Evolutionary conservation across 1,284 basidiomycete species (phyloP).

Genomic region (Pseudomicrostroma phylloplanum): DNA sequence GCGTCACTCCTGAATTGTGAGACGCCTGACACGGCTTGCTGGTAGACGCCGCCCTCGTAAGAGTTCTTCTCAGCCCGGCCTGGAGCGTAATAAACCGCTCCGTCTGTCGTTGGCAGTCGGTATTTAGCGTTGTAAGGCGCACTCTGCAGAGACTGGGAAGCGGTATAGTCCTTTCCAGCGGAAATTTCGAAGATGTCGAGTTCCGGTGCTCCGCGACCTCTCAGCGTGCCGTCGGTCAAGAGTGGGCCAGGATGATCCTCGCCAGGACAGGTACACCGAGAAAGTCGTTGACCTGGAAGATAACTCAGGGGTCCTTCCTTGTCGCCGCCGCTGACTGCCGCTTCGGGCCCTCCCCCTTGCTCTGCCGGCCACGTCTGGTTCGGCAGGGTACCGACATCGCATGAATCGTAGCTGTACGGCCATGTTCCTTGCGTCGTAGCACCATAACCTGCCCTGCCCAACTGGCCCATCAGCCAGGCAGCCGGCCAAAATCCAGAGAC

Average conservation of each 20-base stretch:
- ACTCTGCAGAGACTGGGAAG: no score
- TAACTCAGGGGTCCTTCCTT: constrained; percentile 23
- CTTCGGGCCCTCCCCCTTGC: constrained; percentile 34
- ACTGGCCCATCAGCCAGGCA: constrained; percentile 50
- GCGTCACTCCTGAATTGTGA: constrained; percentile 32
- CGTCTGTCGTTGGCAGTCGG: no score
- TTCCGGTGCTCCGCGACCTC: constrained; percentile 68
- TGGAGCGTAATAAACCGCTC: no score
- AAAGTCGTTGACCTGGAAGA: constrained; percentile 42
- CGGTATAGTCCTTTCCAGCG: no score
- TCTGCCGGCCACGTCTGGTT: constrained; percentile 30
- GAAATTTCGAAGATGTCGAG: constrained; percentile 57
- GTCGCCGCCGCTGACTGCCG: constrained; percentile 37
- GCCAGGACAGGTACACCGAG: constrained; percentile 35
- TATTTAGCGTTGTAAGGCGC: no score
- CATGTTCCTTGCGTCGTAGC: constrained; percentile 59
- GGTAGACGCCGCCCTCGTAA: constrained; percentile 42
- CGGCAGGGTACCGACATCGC: constrained; percentile 38
- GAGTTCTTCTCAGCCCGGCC: constrained; percentile 17
- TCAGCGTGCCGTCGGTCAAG: constrained; percentile 33
- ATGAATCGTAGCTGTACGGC: constrained; percentile 53
- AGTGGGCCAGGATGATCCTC: constrained; percentile 45
- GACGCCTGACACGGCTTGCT: constrained; percentile 45
- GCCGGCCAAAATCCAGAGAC: constrained; percentile 28
- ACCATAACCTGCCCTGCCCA: constrained; percentile 69